A percentile compares a stretch with the other conserved stretches of the same genome.
These are phyloP conservation scores for Lipomyces yamanashiensis DNA, from an alignment of 805 yeast genomes.

Conservation along the genomic window DNA sequence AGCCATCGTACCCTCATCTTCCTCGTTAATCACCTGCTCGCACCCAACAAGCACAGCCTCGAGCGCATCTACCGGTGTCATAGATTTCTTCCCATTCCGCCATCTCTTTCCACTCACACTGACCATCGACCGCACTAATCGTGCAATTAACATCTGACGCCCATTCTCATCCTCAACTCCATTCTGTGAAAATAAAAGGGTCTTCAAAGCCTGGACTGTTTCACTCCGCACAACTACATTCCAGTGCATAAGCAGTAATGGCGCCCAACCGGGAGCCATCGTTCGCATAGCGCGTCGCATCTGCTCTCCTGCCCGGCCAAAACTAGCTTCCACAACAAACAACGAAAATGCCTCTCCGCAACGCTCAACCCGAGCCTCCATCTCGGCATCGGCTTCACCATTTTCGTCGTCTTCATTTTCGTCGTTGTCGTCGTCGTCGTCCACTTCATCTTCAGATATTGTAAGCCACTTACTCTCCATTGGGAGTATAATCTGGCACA, in stretches of 20 bases:
- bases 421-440: neutral
- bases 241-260: conserved; percentile 26
- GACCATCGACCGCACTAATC: neutral
- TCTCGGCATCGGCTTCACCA: conserved; percentile 11
- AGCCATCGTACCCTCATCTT: neutral
- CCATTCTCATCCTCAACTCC: conserved; percentile 3
- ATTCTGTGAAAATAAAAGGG: neutral
- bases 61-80: conserved; percentile 14
- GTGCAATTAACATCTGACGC: neutral
- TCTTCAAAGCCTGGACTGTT: neutral
- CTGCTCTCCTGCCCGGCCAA: conserved; percentile 8
- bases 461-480: neutral
- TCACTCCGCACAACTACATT: conserved; percentile 16
- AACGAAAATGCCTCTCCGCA: conserved; percentile 15
- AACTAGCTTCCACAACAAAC: conserved; percentile 9
- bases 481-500: neutral
- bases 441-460: no score
- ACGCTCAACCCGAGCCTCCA: neutral
- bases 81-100: conserved; percentile 2
- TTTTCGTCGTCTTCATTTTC: neutral
- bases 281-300: conserved; percentile 6
- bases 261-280: conserved; percentile 22
- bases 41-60: conserved; percentile 13
- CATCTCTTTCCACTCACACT: conserved; percentile 1
- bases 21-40: conserved; percentile 5